Base-by-base conservation (phyloP, 1,139 yeast genomes). In the Blastobotrys buckinghamii region DNA sequence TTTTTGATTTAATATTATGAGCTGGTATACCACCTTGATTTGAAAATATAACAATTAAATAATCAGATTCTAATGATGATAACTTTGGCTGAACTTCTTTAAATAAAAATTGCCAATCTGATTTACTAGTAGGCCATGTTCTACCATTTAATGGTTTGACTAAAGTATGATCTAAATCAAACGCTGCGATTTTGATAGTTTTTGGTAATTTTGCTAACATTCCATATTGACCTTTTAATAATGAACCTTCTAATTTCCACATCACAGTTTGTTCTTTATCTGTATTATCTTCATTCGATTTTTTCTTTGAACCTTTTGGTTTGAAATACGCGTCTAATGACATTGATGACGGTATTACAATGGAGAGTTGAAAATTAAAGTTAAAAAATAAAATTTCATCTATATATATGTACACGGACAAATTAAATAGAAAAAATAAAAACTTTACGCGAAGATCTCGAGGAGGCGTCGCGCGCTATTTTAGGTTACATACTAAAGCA, bases 91-190 rank as follows among this genome's bases (percentile, higher is more conserved):
- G 42, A 22, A 48, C 53, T 3, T 74, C 71, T 6, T 57, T 57
- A 3, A 58, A 61, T 36, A 52, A 49, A 80, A 87, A 84, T 57
- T 69, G 68, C 96, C 96, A 87, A 63, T 87, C 96, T 1, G 61
- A 44, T 1, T 81, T 73, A 2, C 76, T 70, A n/a, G 72, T 63
- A 0, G 87, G 74, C 60, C 79, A 84, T 44, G 70, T 75, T 16
- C 60, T 49, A 0, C 84, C 84, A 0, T 84, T 74, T 17, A 34
- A 34, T 1, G 95, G 79, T 6, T 60, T 61, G 0, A 84, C 75
- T n/a, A 87, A 58, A 0, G 95, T 87, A 1, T 77, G 79, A 65
- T 87, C 96, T 44, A 87, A 68, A 62, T 87, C 96, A 61, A 87
- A 87, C 0, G 84, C 83, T 0, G 88, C 87, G 0, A 84, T 39